phyloP scores from a whole-genome alignment of 768 basidiomycete species.

The Lactarius sp. region DNA sequence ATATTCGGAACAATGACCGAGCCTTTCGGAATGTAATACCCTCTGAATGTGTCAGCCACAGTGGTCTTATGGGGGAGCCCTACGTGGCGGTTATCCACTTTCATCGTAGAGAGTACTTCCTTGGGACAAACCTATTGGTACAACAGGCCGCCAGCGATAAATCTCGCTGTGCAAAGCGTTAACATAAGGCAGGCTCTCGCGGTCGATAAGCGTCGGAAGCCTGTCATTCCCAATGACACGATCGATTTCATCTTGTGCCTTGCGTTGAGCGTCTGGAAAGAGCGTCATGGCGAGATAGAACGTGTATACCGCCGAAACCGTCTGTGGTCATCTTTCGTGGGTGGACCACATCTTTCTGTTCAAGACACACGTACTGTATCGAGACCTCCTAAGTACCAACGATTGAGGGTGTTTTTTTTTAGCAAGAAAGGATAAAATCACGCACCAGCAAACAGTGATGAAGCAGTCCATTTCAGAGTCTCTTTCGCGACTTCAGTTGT shows the following conservation, averaged over 20 bases:
- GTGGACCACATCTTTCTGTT: not conserved
- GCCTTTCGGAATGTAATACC: constrained; percentile 33
- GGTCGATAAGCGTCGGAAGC: constrained; percentile 23
- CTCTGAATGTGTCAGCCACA: not conserved
- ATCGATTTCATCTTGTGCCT: constrained; percentile 26
- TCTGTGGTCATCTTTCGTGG: not conserved
- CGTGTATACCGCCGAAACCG: constrained; percentile 11
- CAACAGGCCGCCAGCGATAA: constrained; percentile 23
- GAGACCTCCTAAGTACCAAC: constrained; percentile 7
- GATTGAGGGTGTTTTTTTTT: not conserved
- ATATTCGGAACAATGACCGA: constrained; percentile 35
- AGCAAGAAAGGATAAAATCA: not conserved
- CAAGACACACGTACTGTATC: constrained; percentile 16
- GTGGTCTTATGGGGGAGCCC: constrained; percentile 6
- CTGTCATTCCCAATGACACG: constrained; percentile 20
- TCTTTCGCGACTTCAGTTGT: not conserved
- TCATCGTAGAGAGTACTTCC: not conserved
- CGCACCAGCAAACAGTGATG: constrained; percentile 15
- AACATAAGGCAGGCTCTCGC: constrained; percentile 23
- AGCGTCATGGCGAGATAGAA: constrained; percentile 25
- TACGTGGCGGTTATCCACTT: not conserved
- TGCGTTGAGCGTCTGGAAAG: constrained; percentile 21
- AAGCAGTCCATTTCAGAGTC: constrained; percentile 12
- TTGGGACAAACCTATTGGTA: constrained; percentile 12
- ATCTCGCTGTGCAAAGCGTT: constrained; percentile 23